phyloP scores from a whole-genome alignment of 306 rosid species.

The Inga leiocalycina region DNA sequence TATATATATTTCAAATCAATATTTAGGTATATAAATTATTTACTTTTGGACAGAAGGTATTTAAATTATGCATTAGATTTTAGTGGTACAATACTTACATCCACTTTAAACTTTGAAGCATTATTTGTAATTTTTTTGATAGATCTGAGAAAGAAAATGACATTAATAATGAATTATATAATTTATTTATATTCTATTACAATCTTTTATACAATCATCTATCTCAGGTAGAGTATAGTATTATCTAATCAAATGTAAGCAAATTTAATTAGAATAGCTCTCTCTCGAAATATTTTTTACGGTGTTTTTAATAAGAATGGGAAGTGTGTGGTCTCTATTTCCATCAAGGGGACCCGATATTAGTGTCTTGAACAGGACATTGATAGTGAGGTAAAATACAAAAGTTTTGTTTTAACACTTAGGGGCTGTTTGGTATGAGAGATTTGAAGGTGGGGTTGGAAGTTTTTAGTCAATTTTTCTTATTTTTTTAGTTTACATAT shows the following conservation, averaged over 20 bases:
- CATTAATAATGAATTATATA: background rate
- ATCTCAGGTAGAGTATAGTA: background rate
- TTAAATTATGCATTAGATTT: background rate
- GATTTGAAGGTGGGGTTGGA: too few relatives aligned
- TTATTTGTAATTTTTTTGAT: background rate
- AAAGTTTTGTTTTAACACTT: background rate
- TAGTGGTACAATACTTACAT: background rate
- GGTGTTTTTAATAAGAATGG: background rate
- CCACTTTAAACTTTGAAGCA: background rate
- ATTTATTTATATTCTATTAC: background rate
- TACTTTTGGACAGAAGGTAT: too few relatives aligned
- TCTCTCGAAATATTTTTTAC: background rate
- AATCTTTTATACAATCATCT: too few relatives aligned
- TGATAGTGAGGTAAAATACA: background rate
- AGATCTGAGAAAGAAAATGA: background rate
- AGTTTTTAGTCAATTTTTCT: too few relatives aligned
- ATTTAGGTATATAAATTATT: background rate
- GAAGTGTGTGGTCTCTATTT: background rate
- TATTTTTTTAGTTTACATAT: too few relatives aligned
- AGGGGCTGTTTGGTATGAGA: too few relatives aligned
- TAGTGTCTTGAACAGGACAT: background rate
- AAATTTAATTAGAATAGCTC: background rate
- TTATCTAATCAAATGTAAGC: background rate
- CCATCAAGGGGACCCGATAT: background rate
- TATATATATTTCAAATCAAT: background rate